These are phyloP conservation scores for Candida verbasci DNA, from an alignment of 805 yeast species.

Conservation along the genomic window DNA sequence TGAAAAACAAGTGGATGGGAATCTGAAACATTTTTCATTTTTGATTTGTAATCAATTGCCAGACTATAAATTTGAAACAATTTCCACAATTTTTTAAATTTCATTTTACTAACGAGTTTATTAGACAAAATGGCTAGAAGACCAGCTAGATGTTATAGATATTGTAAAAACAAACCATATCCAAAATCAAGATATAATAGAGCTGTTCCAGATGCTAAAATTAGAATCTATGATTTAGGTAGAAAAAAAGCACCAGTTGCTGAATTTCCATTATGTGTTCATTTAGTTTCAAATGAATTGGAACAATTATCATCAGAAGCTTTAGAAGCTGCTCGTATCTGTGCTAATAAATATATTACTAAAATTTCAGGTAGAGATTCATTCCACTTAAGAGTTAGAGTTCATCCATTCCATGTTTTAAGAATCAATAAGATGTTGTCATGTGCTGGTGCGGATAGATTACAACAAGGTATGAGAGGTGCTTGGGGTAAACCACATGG, in stretches of 20 bases:
- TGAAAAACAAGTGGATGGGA: too few relatives aligned
- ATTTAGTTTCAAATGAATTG: slow-evolving; percentile 97
- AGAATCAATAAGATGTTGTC: slow-evolving; percentile 99
- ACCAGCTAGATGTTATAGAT: slow-evolving; percentile 99
- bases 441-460: slow-evolving; percentile 99
- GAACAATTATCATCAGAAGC: slow-evolving; percentile 99
- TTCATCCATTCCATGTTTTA: slow-evolving; percentile 99
- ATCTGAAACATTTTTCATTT: too few relatives aligned
- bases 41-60: not conserved
- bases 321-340: slow-evolving; percentile 99
- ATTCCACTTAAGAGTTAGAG: slow-evolving; percentile 99
- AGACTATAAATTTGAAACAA: not conserved
- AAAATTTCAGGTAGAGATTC: slow-evolving; percentile 97
- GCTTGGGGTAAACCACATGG: slow-evolving; percentile 99
- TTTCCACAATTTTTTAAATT: not conserved
- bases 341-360: slow-evolving; percentile 99
- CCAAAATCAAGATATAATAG: slow-evolving; percentile 99
- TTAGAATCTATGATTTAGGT: slow-evolving; percentile 98
- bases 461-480: slow-evolving; percentile 99
- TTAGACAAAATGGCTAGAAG: slow-evolving; percentile 96
- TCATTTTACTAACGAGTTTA: slow-evolving; percentile 4
- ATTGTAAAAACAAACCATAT: slow-evolving; percentile 99
- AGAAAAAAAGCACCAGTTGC: slow-evolving; percentile 99
- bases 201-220: slow-evolving; percentile 99
- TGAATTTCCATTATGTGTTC: slow-evolving; percentile 99